Conservation (phyloP, 257 asterid species). For the Fraxinus excelsior region DNA sequence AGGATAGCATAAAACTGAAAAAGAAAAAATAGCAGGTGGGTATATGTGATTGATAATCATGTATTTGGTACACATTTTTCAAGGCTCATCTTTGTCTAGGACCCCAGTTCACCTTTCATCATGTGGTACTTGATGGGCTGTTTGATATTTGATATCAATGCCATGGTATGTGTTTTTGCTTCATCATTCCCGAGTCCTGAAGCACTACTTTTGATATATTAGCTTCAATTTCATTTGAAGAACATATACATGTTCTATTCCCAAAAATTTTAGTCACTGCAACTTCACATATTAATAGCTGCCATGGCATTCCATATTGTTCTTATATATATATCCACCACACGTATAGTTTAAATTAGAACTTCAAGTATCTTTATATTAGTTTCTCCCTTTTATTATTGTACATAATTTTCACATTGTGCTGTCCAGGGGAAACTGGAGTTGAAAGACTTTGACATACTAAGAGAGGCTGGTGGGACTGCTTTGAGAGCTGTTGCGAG, state of each 20-base stretch:
- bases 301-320: background rate
- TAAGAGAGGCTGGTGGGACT: constrained; percentile 53
- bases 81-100: background rate
- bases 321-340: background rate
- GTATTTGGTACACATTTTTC: background rate
- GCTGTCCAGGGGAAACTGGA: constrained; percentile 58
- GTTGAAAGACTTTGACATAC: constrained; percentile 69
- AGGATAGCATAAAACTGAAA: background rate
- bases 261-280: background rate
- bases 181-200: background rate
- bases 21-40: background rate
- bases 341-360: background rate
- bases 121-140: background rate
- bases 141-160: background rate
- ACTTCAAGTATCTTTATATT: background rate
- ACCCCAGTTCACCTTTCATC: background rate
- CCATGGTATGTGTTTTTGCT: background rate
- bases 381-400: background rate
- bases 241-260: background rate
- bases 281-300: background rate
- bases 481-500: constrained; percentile 49
- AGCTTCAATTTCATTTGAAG: background rate
- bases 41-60: background rate
- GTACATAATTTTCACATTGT: background rate
- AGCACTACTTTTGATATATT: background rate